phyloP scores from a whole-genome alignment of 2,329 filamentous ascomycete genomes.

The Exutisphaerella laricina region DNA sequence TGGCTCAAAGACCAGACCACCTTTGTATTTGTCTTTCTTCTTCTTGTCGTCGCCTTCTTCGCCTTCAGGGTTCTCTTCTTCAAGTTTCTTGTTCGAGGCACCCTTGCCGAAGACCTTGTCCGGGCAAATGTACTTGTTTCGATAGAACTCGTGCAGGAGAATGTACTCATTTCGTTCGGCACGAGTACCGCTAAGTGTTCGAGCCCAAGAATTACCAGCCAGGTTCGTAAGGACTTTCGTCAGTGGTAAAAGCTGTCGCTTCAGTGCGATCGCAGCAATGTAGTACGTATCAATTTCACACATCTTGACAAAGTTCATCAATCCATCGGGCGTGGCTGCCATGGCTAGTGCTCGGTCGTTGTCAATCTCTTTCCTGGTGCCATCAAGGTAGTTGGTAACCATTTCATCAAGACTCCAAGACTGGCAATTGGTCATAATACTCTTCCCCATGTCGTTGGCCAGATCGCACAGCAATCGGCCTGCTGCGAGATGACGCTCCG shows the following conservation, averaged over 20 bases:
- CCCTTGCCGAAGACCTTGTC: slow-evolving; percentile 84
- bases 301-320: slow-evolving; percentile 90
- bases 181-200: slow-evolving; percentile 89
- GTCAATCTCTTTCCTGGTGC: slow-evolving; percentile 76
- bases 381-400: slow-evolving; percentile 81
- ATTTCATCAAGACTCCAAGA: slow-evolving; percentile 98
- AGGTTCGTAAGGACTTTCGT: slow-evolving; percentile 95
- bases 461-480: slow-evolving; percentile 89
- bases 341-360: slow-evolving; percentile 80
- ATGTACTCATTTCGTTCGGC: slow-evolving; percentile 99
- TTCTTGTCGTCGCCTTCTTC: slow-evolving; percentile 65
- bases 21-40: slow-evolving; percentile 99
- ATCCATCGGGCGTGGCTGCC: slow-evolving; percentile 70
- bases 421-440: slow-evolving; percentile 93
- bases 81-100: slow-evolving; percentile 55
- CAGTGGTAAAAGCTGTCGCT: slow-evolving; percentile 84
- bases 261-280: slow-evolving; percentile 82
- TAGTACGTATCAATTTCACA: slow-evolving; percentile 95
- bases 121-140: slow-evolving; percentile 95
- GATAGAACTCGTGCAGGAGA: slow-evolving; percentile 91
- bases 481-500: slow-evolving; percentile 81
- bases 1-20: slow-evolving; percentile 95
- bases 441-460: slow-evolving; percentile 94
- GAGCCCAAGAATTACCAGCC: slow-evolving; percentile 96
- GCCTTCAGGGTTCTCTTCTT: slow-evolving; percentile 64